Evolutionary conservation across 495 filamentous ascomycete genomes (phyloP).

Genomic region (Aspergillus taichungensis): DNA sequence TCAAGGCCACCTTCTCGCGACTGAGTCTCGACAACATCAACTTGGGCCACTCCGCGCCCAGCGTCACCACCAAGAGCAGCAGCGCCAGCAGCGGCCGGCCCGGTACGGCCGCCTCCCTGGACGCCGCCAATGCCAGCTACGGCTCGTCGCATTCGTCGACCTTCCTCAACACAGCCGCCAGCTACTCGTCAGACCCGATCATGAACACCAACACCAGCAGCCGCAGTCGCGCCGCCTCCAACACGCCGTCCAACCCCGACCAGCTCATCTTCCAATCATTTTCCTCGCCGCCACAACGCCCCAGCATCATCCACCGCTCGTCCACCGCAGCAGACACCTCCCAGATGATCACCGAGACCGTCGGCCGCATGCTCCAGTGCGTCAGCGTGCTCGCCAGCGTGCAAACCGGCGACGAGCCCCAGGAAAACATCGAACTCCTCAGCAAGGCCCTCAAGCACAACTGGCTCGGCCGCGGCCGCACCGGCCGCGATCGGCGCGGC

Average conservation of each 20-base stretch:
- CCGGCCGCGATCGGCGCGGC: slow-evolving; percentile 78
- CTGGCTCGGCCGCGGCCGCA: slow-evolving; percentile 86
- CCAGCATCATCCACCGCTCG: slow-evolving; percentile 30
- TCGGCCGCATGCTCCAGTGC: slow-evolving; percentile 93
- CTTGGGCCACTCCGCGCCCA: slow-evolving; percentile 42
- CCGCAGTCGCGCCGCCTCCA: slow-evolving; percentile 71
- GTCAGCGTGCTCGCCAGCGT: slow-evolving; percentile 80
- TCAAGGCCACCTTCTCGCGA: slow-evolving; percentile 85
- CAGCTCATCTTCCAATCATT: slow-evolving; percentile 43
- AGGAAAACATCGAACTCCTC: slow-evolving; percentile 74
- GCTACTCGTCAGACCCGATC: slow-evolving; percentile 40
- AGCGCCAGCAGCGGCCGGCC: slow-evolving; percentile 44
- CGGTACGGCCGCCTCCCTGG: slow-evolving; percentile 61
- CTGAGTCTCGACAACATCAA: slow-evolving; percentile 77
- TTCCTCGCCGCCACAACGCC: slow-evolving; percentile 42
- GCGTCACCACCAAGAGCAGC: slow-evolving; percentile 39
- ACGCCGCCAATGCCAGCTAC: slow-evolving; percentile 60
- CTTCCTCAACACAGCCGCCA: slow-evolving; percentile 50
- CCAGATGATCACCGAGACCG: slow-evolving; percentile 79
- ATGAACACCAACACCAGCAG: slow-evolving; percentile 19
- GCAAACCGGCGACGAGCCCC: slow-evolving; percentile 59
- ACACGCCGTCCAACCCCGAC: slow-evolving; percentile 60
- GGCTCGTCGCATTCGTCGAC: slow-evolving; percentile 62
- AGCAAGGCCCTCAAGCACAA: slow-evolving; percentile 85
- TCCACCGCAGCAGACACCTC: slow-evolving; percentile 51